Base-by-base conservation (phyloP, 2,329 filamentous ascomycete species). In the Clathrospora elynae region DNA sequence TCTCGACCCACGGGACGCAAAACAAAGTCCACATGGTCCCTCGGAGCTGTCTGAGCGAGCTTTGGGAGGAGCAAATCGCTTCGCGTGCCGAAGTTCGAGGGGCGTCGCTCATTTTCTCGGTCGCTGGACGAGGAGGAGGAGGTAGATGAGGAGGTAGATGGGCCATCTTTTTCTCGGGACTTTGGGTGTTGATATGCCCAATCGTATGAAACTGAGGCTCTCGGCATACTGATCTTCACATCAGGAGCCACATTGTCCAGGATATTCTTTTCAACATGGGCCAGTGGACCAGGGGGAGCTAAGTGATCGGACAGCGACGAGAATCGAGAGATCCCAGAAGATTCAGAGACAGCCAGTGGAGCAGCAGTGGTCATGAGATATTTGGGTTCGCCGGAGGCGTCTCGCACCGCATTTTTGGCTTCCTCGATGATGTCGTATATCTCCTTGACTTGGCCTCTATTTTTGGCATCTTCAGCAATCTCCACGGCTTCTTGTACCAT, bases 401-500 rank as follows among this genome's bases (percentile, higher is more conserved):
- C 62, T 13, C 62, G 57, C 6, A 75, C 47, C 3, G 68, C 68
- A 8, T 60, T 46, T 14, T 62, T 66, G 2, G 72, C 72, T 42
- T 62, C 64, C 42, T 73, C 59, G 11, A 75, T 66, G 10, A 75
- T 71, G 2, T 61, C 48, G 22, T 70, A 66, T 12, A 74, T 67
- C 17, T 74, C 69, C 12, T 69, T 57, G 4, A 67, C 54, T 17
- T 69, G 59, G 3, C 60, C 56, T 19, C 51, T 51, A 37, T 70
- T 51, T 6, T 62, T 53, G 2, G 64, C 63, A 25, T 66, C 55
- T 26, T 71, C 61, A 5, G 71, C 69, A 19, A 72, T 59, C 2
- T 61, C 42, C 9, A 71, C 56, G 2, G 73, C 73, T 41, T 75
- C 68, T 43, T 72, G 61, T 43, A 75, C 71, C 31, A 75, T 60